These are phyloP conservation scores for Sisymbrium irio DNA, from an alignment of 345 rosid species.

Conservation along the genomic window DNA sequence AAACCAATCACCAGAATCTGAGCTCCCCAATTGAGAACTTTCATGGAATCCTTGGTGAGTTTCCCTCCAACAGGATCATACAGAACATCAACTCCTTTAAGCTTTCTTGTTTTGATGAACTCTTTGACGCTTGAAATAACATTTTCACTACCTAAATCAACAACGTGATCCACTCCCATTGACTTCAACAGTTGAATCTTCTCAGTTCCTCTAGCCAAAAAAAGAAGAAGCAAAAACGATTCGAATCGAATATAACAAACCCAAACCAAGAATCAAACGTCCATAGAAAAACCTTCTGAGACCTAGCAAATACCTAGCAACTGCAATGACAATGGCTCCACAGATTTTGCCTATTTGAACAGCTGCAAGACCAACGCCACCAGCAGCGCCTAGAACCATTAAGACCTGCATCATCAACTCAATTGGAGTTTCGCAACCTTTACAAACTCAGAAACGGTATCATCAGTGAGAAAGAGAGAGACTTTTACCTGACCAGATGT, in stretches of 20 bases:
- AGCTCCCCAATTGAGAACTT: constrained; percentile 92
- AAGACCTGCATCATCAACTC: constrained; percentile 49
- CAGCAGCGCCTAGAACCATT: constrained; percentile 93
- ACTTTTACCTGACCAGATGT: constrained; percentile 59
- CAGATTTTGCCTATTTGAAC: constrained; percentile 87
- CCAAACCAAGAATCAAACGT: neutral
- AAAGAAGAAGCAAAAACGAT: neutral
- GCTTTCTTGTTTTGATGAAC: constrained; percentile 68
- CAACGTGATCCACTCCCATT: constrained; percentile 79
- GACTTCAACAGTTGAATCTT: constrained; percentile 72
- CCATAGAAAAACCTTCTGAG: neutral
- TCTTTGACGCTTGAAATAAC: constrained; percentile 65
- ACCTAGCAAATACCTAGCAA: constrained; percentile 54
- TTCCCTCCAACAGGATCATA: constrained; percentile 95
- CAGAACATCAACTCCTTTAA: constrained; percentile 79
- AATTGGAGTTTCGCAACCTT: neutral
- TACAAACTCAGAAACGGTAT: neutral
- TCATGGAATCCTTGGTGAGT: constrained; percentile 66
- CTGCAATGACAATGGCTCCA: constrained; percentile 85
- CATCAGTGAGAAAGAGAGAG: neutral
- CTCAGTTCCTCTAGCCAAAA: constrained; percentile 55
- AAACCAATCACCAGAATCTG: constrained; percentile 87
- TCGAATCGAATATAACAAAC: neutral
- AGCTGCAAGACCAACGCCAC: constrained; percentile 96
- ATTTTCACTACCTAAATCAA: constrained; percentile 62